Evolutionary conservation across 1,284 basidiomycete species (phyloP), one percentile per base, ranked within the genome.

Genomic region (Rhodotorula sp.): DNA sequence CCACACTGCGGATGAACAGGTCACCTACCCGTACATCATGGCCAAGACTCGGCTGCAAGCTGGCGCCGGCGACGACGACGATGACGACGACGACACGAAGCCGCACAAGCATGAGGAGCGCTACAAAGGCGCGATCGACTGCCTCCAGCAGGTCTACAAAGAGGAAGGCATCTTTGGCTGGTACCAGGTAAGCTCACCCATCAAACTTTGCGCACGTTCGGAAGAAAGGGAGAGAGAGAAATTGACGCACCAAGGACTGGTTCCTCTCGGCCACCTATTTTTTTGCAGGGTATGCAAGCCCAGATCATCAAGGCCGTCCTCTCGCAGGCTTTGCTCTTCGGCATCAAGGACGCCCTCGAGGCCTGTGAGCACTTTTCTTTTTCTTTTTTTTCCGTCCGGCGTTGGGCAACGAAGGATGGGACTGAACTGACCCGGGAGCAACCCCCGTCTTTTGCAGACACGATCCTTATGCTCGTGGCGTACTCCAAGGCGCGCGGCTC

Each of bases 41-140:
- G 93, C 95, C 68, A 99, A 99, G 85, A 92, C 98, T 55, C 88
- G 95, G 59, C 90, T 99, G 45, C 97, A 99, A 83, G 93, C 95
- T 31, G 70, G 77, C 31, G 65, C 64, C 48, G 66, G 56, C 6
- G 78, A 76, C 43, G 73, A 74, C 34, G 70, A 67, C 34, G 65
- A 68, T 48, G 68, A 72, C 34, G 71, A 64, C 45, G 57, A 60
- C 14, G 54, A 31, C 63, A 45, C 57, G 58, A 72, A 64, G 56
- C 63, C 31, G 66, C 62, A 60, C 28, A 75, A 77, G 72, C 78
- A 77, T 70, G 75, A 76, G 66, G 77, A 78, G 59, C 79, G 79
- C 26, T 88, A 90, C 78, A 84, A 84, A 43, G 89, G 91, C 28
- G 92, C 93, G 2, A 78, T 94, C 54, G 88, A 89, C 69, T 86